phyloP scores from a whole-genome alignment of 257 asterid genomes.

The Lithospermum erythrorhizon region DNA sequence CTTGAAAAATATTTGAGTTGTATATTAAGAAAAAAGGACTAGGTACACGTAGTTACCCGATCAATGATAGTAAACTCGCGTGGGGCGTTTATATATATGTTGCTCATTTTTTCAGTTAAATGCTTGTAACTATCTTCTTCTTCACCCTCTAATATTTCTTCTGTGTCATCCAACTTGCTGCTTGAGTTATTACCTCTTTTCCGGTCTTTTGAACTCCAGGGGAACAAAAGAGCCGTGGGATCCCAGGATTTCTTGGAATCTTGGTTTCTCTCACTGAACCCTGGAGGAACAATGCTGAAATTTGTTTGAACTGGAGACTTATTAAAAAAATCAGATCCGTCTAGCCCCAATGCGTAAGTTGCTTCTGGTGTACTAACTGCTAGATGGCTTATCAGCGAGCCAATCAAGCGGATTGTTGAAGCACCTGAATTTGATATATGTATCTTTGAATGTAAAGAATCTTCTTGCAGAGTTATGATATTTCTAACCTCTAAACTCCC shows the following conservation, averaged over 20 bases:
- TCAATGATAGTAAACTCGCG: constrained; percentile 55
- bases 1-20: not conserved
- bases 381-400: constrained; percentile 55
- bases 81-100: constrained; percentile 56
- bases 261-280: constrained; percentile 12
- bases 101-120: constrained; percentile 47
- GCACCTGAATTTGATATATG: constrained; percentile 27
- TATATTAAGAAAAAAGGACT: not conserved
- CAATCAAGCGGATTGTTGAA: constrained; percentile 29
- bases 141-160: constrained; percentile 36
- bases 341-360: constrained; percentile 50
- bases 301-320: constrained; percentile 35
- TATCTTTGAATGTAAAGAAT: constrained; percentile 40
- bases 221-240: constrained; percentile 25
- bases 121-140: constrained; percentile 67
- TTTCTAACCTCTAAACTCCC: constrained; percentile 31
- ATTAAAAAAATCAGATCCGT: constrained; percentile 53
- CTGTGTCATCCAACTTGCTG: constrained; percentile 5
- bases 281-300: constrained; percentile 52
- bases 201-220: constrained; percentile 14
- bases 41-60: constrained; percentile 29
- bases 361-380: constrained; percentile 78
- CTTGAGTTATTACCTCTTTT: constrained; percentile 6
- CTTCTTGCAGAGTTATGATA: constrained; percentile 35
- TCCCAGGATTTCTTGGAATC: constrained; percentile 17